Evolutionary conservation across 2,329 filamentous ascomycete species (phyloP), one percentile per base, ranked within the genome.

Genomic region (Pseudopyricularia javanii): DNA sequence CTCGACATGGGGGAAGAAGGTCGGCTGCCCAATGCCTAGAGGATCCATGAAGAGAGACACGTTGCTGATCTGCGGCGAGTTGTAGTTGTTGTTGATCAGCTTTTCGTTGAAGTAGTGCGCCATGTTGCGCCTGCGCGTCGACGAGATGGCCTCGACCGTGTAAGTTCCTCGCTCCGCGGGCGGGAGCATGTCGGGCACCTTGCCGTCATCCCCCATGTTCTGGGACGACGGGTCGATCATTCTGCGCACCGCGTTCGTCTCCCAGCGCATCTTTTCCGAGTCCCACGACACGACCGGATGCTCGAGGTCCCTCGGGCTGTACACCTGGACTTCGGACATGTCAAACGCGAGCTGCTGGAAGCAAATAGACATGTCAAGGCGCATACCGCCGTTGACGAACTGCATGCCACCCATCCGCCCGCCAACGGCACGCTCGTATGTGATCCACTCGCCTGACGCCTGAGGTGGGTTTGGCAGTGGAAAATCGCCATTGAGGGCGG

Each of bases 41-140:
- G 37, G 50, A 30, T 47, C 50, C 7, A 87, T 64, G 0, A 74
- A 76, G 11, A 87, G 68, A 1, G 66, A 72, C 1, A 74, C 76
- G 37, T 52, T 52, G 14, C 75, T 78, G 1, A 78, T 66, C 56
- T 82, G 80, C 0, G 83, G 83, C 26, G 86, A 70, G 0, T 72
- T 75, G 1, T 84, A 62, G 30, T 70, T 70, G 3, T 79, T 33
- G 50, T 47, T 52, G 35, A 60, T 52, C 15, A 59, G 52, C 26
- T 58, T 57, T 20, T 55, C 56, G n/a, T 55, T 55, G 35, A 58
- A 51, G 14, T 49, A 56, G 17, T 57, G 52, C 8, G 52, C 56
- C 32, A 56, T 58, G 52, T 55, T 43, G 11, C 54, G 45, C 3
- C n/a, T 50, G 3, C 22, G 28, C 7, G 54, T 14, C 20, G 37